phyloP scores from a whole-genome alignment of 2,329 filamentous ascomycete genomes.

The Alternaria conjuncta region DNA sequence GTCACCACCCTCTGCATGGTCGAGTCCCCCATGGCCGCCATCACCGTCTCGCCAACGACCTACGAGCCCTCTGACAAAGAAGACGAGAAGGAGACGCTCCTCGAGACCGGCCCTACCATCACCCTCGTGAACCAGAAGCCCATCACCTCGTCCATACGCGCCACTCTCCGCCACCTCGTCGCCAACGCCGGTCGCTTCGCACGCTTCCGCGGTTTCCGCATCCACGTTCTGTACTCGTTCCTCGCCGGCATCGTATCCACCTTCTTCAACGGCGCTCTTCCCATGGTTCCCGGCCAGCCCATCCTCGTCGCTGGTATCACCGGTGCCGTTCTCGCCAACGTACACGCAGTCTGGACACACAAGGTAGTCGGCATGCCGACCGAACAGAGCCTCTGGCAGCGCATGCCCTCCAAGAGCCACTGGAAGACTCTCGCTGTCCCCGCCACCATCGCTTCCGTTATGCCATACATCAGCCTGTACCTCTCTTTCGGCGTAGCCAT shows the following conservation, averaged over 20 bases:
- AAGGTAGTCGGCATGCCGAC: constrained; percentile 78
- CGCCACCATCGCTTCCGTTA: constrained; percentile 67
- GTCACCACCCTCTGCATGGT: constrained; percentile 69
- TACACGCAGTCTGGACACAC: constrained; percentile 83
- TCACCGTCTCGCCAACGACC: constrained; percentile 57
- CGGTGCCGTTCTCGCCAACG: constrained; percentile 67
- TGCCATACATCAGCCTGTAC: constrained; percentile 61
- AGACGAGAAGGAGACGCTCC: constrained; percentile 41
- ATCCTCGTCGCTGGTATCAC: constrained; percentile 64
- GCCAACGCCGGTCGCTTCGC: constrained; percentile 68
- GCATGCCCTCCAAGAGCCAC: constrained; percentile 70
- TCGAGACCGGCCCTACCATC: constrained; percentile 50
- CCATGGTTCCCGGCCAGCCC: constrained; percentile 53
- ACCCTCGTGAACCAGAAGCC: constrained; percentile 60
- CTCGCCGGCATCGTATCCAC: constrained; percentile 48
- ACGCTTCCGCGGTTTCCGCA: constrained; percentile 71
- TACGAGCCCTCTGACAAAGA: constrained; percentile 50
- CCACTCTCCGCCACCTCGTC: constrained; percentile 66
- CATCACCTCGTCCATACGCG: constrained; percentile 66
- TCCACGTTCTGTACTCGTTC: constrained; percentile 51
- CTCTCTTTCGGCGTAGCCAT: constrained; percentile 56
- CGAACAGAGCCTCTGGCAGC: constrained; percentile 65
- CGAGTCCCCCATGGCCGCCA: constrained; percentile 64
- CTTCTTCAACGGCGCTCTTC: constrained; percentile 54
- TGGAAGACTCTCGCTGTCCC: constrained; percentile 74